Percentiles rank a stretch among this genome's conserved stretches.
These are phyloP conservation scores for Oryza meyeriana DNA, from an alignment of 176 grass and related monocot genomes.

Conservation along the genomic window DNA sequence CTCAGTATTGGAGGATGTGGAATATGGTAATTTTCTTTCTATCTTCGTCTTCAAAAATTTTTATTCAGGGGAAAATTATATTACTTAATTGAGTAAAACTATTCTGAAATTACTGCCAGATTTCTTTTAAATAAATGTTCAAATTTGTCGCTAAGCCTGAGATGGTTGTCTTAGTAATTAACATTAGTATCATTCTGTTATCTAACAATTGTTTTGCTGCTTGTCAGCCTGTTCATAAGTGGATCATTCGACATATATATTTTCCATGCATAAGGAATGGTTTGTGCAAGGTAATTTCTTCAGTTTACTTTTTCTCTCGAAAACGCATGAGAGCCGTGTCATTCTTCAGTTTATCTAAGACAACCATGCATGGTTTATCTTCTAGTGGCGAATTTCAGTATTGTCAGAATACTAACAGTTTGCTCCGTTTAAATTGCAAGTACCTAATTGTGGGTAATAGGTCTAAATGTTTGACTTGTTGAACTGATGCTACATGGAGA, in stretches of 20 bases:
- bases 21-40: constrained; percentile 77
- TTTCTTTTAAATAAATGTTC: not conserved
- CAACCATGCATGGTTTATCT: not conserved
- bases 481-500: not conserved
- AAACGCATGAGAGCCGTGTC: too few species aligned
- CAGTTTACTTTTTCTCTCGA: too few species aligned
- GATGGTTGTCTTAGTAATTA: constrained; percentile 16
- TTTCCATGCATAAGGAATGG: constrained; percentile 91
- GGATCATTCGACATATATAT: constrained; percentile 92
- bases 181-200: not conserved
- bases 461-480: constrained; percentile 15
- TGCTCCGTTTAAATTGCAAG: not conserved
- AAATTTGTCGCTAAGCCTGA: not conserved
- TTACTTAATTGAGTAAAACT: constrained; percentile 6
- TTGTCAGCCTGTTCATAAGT: constrained; percentile 95
- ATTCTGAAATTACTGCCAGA: not conserved
- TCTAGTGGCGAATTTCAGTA: not conserved
- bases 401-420: not conserved
- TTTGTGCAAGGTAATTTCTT: constrained; percentile 69
- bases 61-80: not conserved
- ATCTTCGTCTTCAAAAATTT: not conserved
- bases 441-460: not conserved
- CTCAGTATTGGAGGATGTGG: constrained; percentile 99
- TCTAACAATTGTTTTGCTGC: constrained; percentile 38
- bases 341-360: constrained; percentile 16